A percentile compares a stretch with the other conserved stretches of the same genome.
phyloP scores from a whole-genome alignment of 305 asterid species.

The Nicotiana rustica region DNA sequence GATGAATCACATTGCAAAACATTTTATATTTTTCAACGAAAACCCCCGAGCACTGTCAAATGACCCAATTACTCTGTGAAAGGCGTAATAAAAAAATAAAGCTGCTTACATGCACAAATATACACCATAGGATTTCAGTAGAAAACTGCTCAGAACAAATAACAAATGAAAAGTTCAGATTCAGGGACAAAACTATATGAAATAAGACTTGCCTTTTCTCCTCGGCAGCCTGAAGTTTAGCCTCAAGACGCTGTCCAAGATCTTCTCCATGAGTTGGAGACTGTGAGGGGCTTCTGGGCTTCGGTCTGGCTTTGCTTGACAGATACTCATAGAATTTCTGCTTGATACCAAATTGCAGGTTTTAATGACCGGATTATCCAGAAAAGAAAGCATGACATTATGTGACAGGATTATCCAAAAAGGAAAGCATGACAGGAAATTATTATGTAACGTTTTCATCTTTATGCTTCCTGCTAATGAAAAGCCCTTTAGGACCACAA shows the following conservation, averaged over 20 bases:
- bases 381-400: not conserved
- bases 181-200: not conserved
- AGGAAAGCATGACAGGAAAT: not conserved
- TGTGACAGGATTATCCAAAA: no score
- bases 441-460: constrained; percentile 8
- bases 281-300: constrained; percentile 82
- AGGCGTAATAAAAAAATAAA: not conserved
- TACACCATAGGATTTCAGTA: not conserved
- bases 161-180: not conserved
- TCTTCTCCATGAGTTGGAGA: constrained; percentile 73
- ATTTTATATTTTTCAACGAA: not conserved
- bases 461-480: not conserved
- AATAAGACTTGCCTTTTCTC: constrained; percentile 65
- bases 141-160: not conserved
- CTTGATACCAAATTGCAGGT: constrained; percentile 22
- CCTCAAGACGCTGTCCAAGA: constrained; percentile 93
- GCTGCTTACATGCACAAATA: not conserved
- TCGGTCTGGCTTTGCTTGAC: constrained; percentile 90
- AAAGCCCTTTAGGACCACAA: not conserved
- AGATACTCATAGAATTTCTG: constrained; percentile 89
- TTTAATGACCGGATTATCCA: not conserved
- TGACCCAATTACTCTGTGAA: not conserved
- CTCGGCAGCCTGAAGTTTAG: constrained; percentile 97
- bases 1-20: constrained; percentile 22
- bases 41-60: not conserved